Conservation (phyloP, 2,329 filamentous ascomycete genomes). For the Cadophora luteo-olivacea region DNA sequence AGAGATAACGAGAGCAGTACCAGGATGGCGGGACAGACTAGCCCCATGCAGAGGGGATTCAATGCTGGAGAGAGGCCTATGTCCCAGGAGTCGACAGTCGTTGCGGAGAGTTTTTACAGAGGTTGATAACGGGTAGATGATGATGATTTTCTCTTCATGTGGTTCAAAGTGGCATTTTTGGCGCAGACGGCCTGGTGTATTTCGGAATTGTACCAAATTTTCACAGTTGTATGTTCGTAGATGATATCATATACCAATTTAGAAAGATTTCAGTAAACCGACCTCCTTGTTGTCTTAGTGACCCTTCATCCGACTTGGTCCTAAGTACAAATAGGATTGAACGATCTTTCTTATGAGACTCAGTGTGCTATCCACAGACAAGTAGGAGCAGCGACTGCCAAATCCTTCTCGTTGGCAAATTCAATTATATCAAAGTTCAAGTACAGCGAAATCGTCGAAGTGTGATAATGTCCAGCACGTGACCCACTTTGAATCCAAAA, state of each 20-base stretch:
- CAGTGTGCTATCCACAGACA: too few relatives aligned
- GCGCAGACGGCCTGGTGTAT: not conserved
- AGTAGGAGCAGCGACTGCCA: too few relatives aligned
- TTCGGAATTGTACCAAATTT: not conserved
- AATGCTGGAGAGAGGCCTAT: slow-evolving; percentile 2
- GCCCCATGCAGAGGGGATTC: not conserved
- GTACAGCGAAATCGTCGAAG: too few relatives aligned
- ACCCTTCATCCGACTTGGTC: too few relatives aligned
- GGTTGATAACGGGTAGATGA: not conserved
- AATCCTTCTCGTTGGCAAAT: too few relatives aligned
- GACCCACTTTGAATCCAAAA: slow-evolving; percentile 9
- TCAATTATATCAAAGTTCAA: too few relatives aligned
- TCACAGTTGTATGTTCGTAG: too few relatives aligned
- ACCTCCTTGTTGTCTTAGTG: too few relatives aligned
- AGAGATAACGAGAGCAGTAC: slow-evolving; percentile 21
- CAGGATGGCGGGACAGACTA: slow-evolving; percentile 13
- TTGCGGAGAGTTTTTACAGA: slow-evolving; percentile 5
- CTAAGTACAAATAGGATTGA: too few relatives aligned
- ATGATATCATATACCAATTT: too few relatives aligned
- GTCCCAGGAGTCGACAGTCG: slow-evolving; percentile 10
- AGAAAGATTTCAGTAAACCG: too few relatives aligned
- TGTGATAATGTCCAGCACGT: not conserved
- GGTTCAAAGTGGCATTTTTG: not conserved
- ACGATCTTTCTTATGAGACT: too few relatives aligned
- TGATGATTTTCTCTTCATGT: not conserved